Evolutionary conservation across 768 basidiomycete genomes (phyloP).

Genomic region (Termitomyces sp.): DNA sequence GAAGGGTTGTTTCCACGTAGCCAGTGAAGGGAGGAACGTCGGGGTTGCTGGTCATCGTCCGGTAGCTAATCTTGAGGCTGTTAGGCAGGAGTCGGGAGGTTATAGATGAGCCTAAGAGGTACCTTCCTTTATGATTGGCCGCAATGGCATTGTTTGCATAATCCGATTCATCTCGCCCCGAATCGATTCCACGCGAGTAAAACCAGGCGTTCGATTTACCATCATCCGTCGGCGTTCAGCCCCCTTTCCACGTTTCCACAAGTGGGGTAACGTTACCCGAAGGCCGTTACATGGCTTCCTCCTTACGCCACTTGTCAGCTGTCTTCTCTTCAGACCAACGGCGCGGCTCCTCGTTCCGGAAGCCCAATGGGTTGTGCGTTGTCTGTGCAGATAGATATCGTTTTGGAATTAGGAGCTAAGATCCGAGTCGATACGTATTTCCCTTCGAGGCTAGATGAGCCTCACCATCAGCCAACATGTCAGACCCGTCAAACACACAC

Average conservation of each 20-base stretch:
- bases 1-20: slow-evolving; percentile 75
- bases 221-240: slow-evolving; percentile 33
- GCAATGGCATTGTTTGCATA: slow-evolving; percentile 29
- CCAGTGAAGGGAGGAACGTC: slow-evolving; percentile 68
- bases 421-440: slow-evolving; percentile 13
- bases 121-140: slow-evolving; percentile 39
- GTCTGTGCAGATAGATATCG: slow-evolving; percentile 5
- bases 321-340: slow-evolving; percentile 24
- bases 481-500: slow-evolving; percentile 11
- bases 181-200: slow-evolving; percentile 30
- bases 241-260: slow-evolving; percentile 26
- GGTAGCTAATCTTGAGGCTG: slow-evolving; percentile 49
- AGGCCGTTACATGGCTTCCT: slow-evolving; percentile 35
- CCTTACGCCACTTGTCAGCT: slow-evolving; percentile 39
- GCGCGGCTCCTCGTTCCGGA: slow-evolving; percentile 17
- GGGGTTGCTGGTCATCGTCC: slow-evolving; percentile 45
- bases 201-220: slow-evolving; percentile 28
- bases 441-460: slow-evolving; percentile 12
- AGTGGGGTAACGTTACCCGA: slow-evolving; percentile 36
- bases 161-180: slow-evolving; percentile 31
- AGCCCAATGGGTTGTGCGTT: neutral
- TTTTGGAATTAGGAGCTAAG: slow-evolving; percentile 12
- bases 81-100: slow-evolving; percentile 44
- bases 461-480: slow-evolving; percentile 9
- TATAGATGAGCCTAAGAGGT: slow-evolving; percentile 35